Evolutionary conservation across 108 stramenopile species (phyloP), one percentile per base, ranked within the genome.

Genomic region (Fragilariopsis cylindrus): DNA sequence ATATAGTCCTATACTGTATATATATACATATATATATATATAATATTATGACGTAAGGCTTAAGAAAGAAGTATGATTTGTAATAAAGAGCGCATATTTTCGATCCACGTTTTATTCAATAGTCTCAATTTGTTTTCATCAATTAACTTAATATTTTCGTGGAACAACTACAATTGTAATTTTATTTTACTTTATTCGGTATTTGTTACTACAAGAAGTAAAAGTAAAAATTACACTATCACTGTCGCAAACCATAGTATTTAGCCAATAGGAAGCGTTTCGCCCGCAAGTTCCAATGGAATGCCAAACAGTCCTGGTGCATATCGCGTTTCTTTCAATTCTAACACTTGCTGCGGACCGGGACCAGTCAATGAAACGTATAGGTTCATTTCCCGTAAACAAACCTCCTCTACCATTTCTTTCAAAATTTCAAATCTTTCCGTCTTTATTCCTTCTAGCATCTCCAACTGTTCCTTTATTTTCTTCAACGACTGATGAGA

Each of bases 371-470:
- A 19, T 15, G 46, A 11, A 5, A 86, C 74, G 48, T 60, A 57
- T 11, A 80, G 62, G 75, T 88, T 89, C 82, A 96, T 87, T 81
- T 96, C 95, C 62, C 95, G 82, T 44, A 84, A 65, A 63, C 91
- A 91, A 11, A 93, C 75, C 52, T 96, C 95, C 73, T 90, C 86
- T 5, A 96, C 76, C 78, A 92, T 87, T 49, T 92, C 86, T 53
- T 89, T 79, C 71, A 96, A 52, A 4, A 96, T 76, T 11, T 86
- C 76, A 62, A 90, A 89, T 55, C 88, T 82, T 53, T 83, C 79
- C 49, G 75, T 58, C 64, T 90, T 78, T 73, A 92, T 91, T 4
- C 53, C 73, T 47, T 57, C 57, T 21, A 93, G 74, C 52, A 76
- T 77, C 49, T 89, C 84, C 48, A 96, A 58, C 2, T 87, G 76